Percentiles rank a stretch among this genome's conserved stretches.
Evolutionary conservation across 805 yeast genomes (phyloP).

Genomic region (Suhomyces sp.): DNA sequence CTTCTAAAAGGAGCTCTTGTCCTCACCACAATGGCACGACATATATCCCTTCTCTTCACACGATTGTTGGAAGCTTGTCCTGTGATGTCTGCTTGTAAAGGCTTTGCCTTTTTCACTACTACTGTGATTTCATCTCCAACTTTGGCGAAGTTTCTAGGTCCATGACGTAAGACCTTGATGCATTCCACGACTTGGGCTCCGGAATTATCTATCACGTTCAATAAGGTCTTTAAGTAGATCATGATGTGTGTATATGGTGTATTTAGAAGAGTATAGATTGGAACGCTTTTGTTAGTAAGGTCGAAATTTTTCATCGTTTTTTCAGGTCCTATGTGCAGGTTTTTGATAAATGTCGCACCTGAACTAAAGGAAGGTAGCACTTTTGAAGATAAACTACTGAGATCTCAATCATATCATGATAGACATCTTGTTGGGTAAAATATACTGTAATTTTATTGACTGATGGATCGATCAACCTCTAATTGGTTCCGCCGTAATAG

Average conservation of each 20-base stretch:
- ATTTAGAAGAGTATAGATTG: not conserved
- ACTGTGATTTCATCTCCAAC: slow-evolving; percentile 93
- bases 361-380: not conserved
- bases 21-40: slow-evolving; percentile 93
- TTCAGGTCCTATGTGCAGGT: slow-evolving; percentile 2
- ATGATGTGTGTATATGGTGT: slow-evolving; percentile 34
- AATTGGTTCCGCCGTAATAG: too few relatives aligned
- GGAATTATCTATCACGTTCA: slow-evolving; percentile 91
- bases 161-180: slow-evolving; percentile 88
- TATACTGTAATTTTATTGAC: too few relatives aligned
- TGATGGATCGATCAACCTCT: too few relatives aligned
- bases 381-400: too few relatives aligned
- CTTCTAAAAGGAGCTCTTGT: slow-evolving; percentile 78
- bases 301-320: slow-evolving; percentile 5
- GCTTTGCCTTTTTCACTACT: slow-evolving; percentile 88
- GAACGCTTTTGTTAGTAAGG: not conserved
- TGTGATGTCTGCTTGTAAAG: slow-evolving; percentile 65
- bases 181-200: slow-evolving; percentile 96
- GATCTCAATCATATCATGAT: too few relatives aligned
- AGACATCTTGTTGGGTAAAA: too few relatives aligned
- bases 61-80: slow-evolving; percentile 75
- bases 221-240: slow-evolving; percentile 85
- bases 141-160: slow-evolving; percentile 77
- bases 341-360: slow-evolving; percentile 1
- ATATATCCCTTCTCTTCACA: slow-evolving; percentile 92